A percentile compares a stretch with the other conserved stretches of the same genome.
Conservation (phyloP, 2,329 filamentous ascomycete species). For the Ophiostoma sp. region DNA sequence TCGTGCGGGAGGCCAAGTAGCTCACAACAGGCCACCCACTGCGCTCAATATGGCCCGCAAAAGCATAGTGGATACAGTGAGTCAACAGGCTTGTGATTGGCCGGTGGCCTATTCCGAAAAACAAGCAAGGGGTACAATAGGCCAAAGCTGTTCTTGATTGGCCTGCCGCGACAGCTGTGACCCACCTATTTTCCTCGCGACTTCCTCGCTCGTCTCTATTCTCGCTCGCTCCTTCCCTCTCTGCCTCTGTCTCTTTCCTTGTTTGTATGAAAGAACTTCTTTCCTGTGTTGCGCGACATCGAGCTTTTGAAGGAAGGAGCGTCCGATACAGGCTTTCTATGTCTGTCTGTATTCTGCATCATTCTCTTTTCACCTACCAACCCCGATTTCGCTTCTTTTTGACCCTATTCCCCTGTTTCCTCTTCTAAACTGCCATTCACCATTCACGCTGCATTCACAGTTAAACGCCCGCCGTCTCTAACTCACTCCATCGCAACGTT, state of each 20-base stretch:
- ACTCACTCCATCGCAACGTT: neutral
- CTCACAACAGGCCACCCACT: conserved; percentile 6
- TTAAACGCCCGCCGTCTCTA: neutral
- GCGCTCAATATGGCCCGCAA: conserved; percentile 12
- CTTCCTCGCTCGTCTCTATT: conserved; percentile 16
- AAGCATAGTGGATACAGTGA: neutral
- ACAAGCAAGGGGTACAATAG: conserved; percentile 19
- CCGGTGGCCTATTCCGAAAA: conserved; percentile 6
- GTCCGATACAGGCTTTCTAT: conserved; percentile 7
- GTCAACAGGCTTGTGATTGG: conserved; percentile 1
- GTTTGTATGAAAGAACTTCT: conserved; percentile 20
- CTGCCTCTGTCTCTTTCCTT: conserved; percentile 13
- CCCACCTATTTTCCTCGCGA: conserved; percentile 17
- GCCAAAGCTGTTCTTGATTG: conserved; percentile 12
- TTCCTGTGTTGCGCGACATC: conserved; percentile 22
- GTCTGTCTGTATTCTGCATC: neutral
- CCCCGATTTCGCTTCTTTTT: neutral
- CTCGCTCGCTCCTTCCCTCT: conserved; percentile 21
- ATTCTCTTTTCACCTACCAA: neutral
- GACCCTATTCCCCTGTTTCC: neutral
- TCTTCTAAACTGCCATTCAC: neutral
- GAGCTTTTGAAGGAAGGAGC: conserved; percentile 22
- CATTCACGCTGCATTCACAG: conserved; percentile 1
- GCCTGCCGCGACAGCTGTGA: neutral
- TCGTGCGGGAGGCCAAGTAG: conserved; percentile 13